phyloP scores from a whole-genome alignment of 495 filamentous ascomycete genomes.

The Lepraria neglecta region DNA sequence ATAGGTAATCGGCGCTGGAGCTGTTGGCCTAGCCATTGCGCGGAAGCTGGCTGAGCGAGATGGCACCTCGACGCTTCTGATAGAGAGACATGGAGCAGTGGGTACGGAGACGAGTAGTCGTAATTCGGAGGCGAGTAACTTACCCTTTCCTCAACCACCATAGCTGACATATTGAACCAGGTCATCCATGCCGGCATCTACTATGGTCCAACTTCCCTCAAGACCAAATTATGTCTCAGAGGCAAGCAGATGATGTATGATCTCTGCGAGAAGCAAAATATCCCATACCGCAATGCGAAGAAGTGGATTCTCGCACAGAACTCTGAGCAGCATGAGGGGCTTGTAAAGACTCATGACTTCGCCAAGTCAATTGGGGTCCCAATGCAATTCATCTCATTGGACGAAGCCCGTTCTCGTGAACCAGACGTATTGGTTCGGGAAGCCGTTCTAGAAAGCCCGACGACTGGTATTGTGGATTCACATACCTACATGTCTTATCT shows the following conservation, averaged over 20 bases:
- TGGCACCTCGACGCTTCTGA: constrained; percentile 63
- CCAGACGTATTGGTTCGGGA: constrained; percentile 63
- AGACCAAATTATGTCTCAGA: constrained; percentile 73
- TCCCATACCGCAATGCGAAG: constrained; percentile 68
- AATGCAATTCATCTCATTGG: constrained; percentile 56
- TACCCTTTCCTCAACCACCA: background rate
- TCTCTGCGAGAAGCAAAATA: constrained; percentile 58
- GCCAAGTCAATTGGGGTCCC: constrained; percentile 63
- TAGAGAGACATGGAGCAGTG: constrained; percentile 70
- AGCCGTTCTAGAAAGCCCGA: constrained; percentile 73
- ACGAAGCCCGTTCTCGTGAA: constrained; percentile 59
- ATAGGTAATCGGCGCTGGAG: constrained; percentile 83
- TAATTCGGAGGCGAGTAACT: constrained; percentile 68
- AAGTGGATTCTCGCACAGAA: constrained; percentile 97
- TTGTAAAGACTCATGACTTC: constrained; percentile 60
- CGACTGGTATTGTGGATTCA: constrained; percentile 86
- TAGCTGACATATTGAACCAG: constrained; percentile 33
- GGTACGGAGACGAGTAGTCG: constrained; percentile 89
- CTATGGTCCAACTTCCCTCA: constrained; percentile 70
- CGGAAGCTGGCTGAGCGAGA: constrained; percentile 60
- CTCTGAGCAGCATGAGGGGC: constrained; percentile 55
- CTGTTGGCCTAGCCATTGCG: constrained; percentile 86
- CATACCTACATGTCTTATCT: constrained; percentile 78
- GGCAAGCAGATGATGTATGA: constrained; percentile 73
- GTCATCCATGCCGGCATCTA: constrained; percentile 96